These are phyloP conservation scores for Brasenia schreberi DNA, from an alignment of 164 flowering plant genomes.

Conservation along the genomic window DNA sequence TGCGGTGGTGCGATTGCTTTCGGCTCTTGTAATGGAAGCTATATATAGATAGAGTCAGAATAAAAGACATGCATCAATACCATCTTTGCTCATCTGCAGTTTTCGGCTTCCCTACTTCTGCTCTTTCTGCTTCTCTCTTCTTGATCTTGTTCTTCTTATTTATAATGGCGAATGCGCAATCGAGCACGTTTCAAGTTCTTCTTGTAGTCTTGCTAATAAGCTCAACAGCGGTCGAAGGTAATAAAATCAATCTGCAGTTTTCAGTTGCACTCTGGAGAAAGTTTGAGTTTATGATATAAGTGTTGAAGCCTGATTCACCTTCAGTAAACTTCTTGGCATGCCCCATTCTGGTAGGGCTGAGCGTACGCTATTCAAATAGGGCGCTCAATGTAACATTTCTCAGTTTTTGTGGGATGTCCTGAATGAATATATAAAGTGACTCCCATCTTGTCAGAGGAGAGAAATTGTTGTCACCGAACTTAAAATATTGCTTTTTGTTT, in stretches of 20 bases:
- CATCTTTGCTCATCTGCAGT: not conserved
- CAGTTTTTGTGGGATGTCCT: too few relatives aligned
- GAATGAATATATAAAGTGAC: too few relatives aligned
- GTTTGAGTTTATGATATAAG: not conserved
- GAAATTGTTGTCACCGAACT: too few relatives aligned
- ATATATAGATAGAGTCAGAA: not conserved
- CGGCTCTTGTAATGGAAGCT: not conserved
- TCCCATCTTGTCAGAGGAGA: too few relatives aligned
- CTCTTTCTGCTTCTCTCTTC: not conserved
- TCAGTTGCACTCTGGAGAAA: too few relatives aligned
- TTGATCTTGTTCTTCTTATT: not conserved
- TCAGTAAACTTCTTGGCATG: too few relatives aligned
- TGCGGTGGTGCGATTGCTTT: not conserved
- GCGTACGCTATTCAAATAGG: too few relatives aligned
- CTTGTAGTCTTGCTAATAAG: not conserved
- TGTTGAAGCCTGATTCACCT: not conserved
- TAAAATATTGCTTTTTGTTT: too few relatives aligned
- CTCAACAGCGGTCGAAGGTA: not conserved
- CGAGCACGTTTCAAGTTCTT: not conserved
- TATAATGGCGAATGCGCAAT: not conserved
- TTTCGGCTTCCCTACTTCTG: not conserved
- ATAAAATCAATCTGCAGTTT: too few relatives aligned
- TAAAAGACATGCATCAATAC: not conserved
- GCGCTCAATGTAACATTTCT: too few relatives aligned
- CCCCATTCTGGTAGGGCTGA: too few relatives aligned